Evolutionary conservation across 202 grass and related monocot genomes (phyloP), one percentile per base, ranked within the genome.

Genomic region (Eragrostis tef): DNA sequence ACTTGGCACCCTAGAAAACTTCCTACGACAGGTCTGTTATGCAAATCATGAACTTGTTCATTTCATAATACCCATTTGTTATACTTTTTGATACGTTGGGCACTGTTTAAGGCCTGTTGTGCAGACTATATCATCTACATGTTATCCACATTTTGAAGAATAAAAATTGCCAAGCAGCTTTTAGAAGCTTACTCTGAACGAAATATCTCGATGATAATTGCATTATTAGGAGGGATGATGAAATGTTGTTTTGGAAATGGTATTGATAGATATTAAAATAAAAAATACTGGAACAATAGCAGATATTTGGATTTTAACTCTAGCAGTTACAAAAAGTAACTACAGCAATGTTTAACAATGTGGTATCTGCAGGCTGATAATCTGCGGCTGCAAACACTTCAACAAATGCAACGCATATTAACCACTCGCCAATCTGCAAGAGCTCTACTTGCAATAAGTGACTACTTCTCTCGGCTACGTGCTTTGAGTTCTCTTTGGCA

Each of bases 401-500:
- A 97, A 67, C 93, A 97, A 87, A 82, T 97, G 90, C 88, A 89
- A 63, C 91, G 93, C 65, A 97, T 97, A 77, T 87, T 97, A 81
- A 97, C 93, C 11, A 91, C 88, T 74, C 93, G 90, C 9, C 93
- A 97, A 44, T 91, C 90, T 48, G 93, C 93, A 80, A 83, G 90
- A 73, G 93, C 93, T 60, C 86, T 97, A 46, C 93, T 97, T 91
- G 93, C 90, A 71, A 91, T 97, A 74, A 86, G 83, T 6, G 93
- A 97, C 54, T 97, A 93, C 85, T 91, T 93, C 76, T 93, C 90
- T 1, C 79, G 90, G 24, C 82, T 96, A 61, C 93, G 90, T 43
- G 93, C 90, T 64, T 73, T 97, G 71, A 97, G 93, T 66, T 97
- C 93, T 61, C 93, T 97, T 76, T 97, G 93, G 93, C 86, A 89